Base-by-base conservation (phyloP, 2,329 filamentous ascomycete species). In the Colletotrichum tamarilloi region DNA sequence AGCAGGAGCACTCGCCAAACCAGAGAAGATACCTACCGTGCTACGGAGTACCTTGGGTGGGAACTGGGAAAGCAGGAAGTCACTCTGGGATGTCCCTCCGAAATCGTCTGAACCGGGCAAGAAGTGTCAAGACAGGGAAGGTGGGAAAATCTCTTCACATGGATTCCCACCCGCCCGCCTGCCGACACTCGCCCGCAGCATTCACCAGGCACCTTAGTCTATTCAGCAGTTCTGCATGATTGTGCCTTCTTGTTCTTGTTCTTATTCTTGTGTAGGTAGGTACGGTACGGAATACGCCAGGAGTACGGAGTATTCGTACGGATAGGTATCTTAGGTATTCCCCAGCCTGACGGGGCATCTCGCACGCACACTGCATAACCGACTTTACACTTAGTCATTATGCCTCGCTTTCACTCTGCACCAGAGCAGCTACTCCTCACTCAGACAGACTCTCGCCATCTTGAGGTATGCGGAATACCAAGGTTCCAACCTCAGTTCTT, bases 111-210 rank as follows among this genome's bases (percentile, higher is more conserved):
- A 46, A 46, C 16, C 42, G 11, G 42, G 42, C 16, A 49, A 11
- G 42, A 53, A 53, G 28, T 24, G 28, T 35, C 28, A 63, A 53
- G 12, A 69, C 70, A 70, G 62, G 70, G 70, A 73, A 70, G 70
- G 70, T 70, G 62, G 62, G 60, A 38, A 73, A 73, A 65, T 56
- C 64, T 70, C 70, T 70, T 70, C 70, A 70, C 67, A 46, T 62
- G 52, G 35, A 69, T 73, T 73, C 66, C 67, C 60, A 65, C 70
- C 59, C 46, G 30, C 62, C n/a, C 49, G 28, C 42, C n/a, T 32
- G 24, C 28, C 62, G 46, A 49, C 11, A 35, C 12, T 16, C 8
- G 19, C 38, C 16, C 16, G 14, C 16, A 42, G 38, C 38, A 42
- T 42, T 19, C 32, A 35, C 32, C 32, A 35, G 32, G 32, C 32